A percentile compares a stretch with the other conserved stretches of the same genome.
phyloP scores from a whole-genome alignment of 352 stramenopile species.

The Chrysophaeum taylorii region DNA sequence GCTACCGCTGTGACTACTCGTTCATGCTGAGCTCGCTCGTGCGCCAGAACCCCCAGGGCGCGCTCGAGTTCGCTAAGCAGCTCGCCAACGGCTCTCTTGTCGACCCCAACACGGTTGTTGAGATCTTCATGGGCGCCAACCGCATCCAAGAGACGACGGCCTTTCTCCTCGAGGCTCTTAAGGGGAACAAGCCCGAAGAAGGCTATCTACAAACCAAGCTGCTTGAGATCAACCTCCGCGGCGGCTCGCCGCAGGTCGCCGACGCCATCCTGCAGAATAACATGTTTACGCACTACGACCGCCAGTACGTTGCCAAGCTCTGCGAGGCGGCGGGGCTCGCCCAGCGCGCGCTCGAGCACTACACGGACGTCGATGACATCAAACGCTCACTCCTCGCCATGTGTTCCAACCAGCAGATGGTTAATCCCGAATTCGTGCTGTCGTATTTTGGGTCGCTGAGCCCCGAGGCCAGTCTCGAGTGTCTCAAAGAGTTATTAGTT shows the following conservation, averaged over 20 bases:
- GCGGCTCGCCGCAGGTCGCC: conserved; percentile 92
- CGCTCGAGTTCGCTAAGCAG: conserved; percentile 94
- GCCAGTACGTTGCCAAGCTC: conserved; percentile 88
- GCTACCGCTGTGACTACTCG: conserved; percentile 97
- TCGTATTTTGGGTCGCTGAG: conserved; percentile 97
- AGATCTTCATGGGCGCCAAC: conserved; percentile 98
- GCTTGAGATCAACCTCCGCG: conserved; percentile 99
- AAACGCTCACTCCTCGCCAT: conserved; percentile 63
- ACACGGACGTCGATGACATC: conserved; percentile 93
- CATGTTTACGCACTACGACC: conserved; percentile 99
- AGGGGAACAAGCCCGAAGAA: conserved; percentile 96
- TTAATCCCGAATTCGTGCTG: conserved; percentile 92
- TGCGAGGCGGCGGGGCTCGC: conserved; percentile 96
- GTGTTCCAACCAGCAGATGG: conserved; percentile 63
- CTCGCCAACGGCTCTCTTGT: conserved; percentile 85
- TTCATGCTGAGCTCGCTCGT: conserved; percentile 98
- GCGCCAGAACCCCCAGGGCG: conserved; percentile 90
- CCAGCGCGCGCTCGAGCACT: conserved; percentile 96
- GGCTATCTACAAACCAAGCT: conserved; percentile 98
- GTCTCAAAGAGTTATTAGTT: conserved; percentile 95
- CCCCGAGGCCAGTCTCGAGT: conserved; percentile 88
- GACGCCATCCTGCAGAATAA: conserved; percentile 96
- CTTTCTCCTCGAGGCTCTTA: conserved; percentile 97
- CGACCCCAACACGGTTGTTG: conserved; percentile 94
- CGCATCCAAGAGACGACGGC: conserved; percentile 96